These are phyloP conservation scores for Avena eriantha DNA, from an alignment of 176 grass and related monocot genomes.

Conservation along the genomic window DNA sequence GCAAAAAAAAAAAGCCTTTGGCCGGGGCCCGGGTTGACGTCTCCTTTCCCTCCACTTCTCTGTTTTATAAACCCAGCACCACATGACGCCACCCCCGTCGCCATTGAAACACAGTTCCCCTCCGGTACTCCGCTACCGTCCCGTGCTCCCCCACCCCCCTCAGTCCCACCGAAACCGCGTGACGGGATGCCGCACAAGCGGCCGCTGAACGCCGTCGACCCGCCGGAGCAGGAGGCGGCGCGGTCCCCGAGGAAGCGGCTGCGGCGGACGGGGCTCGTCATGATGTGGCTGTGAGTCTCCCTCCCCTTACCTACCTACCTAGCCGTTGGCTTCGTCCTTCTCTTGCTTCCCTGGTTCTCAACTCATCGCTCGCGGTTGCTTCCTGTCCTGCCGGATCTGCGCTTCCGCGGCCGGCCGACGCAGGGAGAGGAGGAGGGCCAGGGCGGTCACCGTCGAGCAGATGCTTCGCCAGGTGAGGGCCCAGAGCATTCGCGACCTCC, in stretches of 20 bases:
- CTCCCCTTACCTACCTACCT: background rate
- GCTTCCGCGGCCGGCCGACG: background rate
- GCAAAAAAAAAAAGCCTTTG: no score
- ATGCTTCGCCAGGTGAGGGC: constrained; percentile 1
- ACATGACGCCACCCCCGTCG: no score
- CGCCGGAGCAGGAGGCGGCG: background rate
- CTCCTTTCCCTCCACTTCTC: no score
- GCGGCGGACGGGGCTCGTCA: constrained; percentile 1
- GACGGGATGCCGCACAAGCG: background rate
- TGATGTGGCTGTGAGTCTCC: constrained; percentile 21
- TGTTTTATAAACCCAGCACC: no score
- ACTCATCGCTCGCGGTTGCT: background rate
- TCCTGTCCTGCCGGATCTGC: background rate
- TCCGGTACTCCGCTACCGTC: no score
- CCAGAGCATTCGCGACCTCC: background rate
- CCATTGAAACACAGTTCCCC: no score
- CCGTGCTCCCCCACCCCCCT: no score
- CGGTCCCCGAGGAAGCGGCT: constrained; percentile 24
- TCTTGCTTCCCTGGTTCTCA: background rate
- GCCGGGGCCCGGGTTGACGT: no score
- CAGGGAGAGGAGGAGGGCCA: constrained; percentile 18
- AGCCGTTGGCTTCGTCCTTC: no score
- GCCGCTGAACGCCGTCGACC: background rate
- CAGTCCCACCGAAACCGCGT: background rate
- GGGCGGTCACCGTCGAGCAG: background rate